Evolutionary conservation across 2,329 filamentous ascomycete species (phyloP), one percentile per base, ranked within the genome.

Genomic region (Rhynchosporium secalis): DNA sequence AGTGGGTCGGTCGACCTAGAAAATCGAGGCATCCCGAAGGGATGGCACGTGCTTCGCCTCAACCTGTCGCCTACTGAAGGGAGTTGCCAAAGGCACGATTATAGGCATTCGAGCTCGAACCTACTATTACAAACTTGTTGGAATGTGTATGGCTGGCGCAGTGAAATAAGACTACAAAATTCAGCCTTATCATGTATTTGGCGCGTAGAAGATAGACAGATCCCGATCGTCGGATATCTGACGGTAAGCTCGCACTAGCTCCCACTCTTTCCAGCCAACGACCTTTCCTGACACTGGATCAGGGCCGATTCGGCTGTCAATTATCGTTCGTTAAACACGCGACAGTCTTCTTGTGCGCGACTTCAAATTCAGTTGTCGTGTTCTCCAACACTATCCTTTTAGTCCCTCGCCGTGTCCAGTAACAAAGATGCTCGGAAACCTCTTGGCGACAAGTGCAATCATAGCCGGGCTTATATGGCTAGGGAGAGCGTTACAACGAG

Each of bases 361-460:
- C n/a, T 13, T 13, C 33, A 6, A 1, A 31, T 5, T 2, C 6
- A 20, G 10, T 45, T 15, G 12, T 40, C 12, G 45, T 9, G 26
- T 3, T 20, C 36, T 49, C 31, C 28, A 13, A 15, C 4, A 31
- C 54, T n/a, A 8, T 43, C 28, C 13, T 28, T 29, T 45, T 5
- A 3, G 26, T 7, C 9, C 15, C 9, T 12, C 8, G n/a, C 2
- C 12, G 6, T 20, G 31, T 15, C 4, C 6, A 20, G 46, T 33
- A 40, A 36, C 45, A 41, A 54, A 58, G 1, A 62, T 66, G 64
- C n/a, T 56, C 20, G 47, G 43, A 28, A 45, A 48, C 13, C 31
- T 60, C 29, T 63, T 36, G 40, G 55, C 45, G 41, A 38, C 65
- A 7, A 57, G 20, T 33, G 26, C 41, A n/a, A 20, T 56, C 38